Conservation (phyloP, 2,329 filamentous ascomycete species). For the Trichoderma breve region DNA sequence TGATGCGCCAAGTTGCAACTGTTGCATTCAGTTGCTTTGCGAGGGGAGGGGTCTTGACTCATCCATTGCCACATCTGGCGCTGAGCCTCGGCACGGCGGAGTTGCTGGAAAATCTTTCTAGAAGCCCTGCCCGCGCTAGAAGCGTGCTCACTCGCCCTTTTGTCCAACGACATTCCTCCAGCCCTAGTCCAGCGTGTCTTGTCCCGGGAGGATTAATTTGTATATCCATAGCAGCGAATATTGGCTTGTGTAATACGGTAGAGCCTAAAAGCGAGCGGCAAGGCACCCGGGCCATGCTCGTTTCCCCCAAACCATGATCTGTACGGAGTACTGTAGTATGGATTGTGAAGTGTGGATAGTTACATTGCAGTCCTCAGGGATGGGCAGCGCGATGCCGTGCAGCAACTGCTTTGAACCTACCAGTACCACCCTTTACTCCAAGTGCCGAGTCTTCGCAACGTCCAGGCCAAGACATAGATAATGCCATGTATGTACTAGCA, state of each 20-base stretch:
- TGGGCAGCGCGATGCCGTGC: not conserved
- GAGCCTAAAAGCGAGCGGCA: not conserved
- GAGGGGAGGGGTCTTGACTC: not conserved
- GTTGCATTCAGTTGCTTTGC: not conserved
- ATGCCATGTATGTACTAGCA: not conserved
- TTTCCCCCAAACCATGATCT: not conserved
- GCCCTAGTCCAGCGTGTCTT: not conserved
- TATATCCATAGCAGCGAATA: not conserved
- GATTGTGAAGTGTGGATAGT: not conserved
- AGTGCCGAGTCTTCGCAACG: constrained; percentile 3
- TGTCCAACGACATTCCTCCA: not conserved
- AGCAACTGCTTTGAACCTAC: not conserved
- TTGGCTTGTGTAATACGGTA: not conserved
- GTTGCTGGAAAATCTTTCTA: constrained; percentile 3
- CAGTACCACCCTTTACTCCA: not conserved
- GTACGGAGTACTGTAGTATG: not conserved
- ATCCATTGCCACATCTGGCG: not conserved
- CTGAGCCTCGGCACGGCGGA: constrained; percentile 7
- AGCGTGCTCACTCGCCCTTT: not conserved
- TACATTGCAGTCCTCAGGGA: not conserved
- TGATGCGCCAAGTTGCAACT: not conserved
- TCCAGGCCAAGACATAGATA: not conserved
- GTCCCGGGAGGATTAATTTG: not conserved
- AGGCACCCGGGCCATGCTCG: not conserved
- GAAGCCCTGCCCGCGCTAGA: constrained; percentile 10